phyloP scores from a whole-genome alignment of 2,329 filamentous ascomycete genomes.

The Fusarium sp. region DNA sequence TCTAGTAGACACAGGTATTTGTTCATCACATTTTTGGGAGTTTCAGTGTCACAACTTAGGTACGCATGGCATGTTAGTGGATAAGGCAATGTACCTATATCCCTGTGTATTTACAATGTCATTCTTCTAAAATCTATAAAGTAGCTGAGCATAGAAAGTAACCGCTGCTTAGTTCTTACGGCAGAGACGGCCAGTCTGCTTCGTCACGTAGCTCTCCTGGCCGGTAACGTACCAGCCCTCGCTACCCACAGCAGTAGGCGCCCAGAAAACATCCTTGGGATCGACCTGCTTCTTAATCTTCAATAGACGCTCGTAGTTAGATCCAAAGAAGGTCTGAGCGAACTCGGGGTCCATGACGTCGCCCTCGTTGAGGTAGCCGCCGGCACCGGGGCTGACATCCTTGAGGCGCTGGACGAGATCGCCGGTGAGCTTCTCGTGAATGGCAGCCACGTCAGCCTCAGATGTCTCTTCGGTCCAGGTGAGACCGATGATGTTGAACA shows the following conservation, averaged over 20 bases:
- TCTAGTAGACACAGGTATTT: neutral
- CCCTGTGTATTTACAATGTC: neutral
- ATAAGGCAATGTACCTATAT: neutral
- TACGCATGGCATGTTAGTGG: neutral
- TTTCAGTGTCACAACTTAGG: neutral
- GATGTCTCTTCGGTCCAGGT: slow-evolving; percentile 29
- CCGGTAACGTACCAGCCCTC: slow-evolving; percentile 18
- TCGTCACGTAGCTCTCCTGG: slow-evolving; percentile 13
- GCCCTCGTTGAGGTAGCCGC: slow-evolving; percentile 48
- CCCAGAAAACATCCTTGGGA: slow-evolving; percentile 44
- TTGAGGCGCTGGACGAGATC: slow-evolving; percentile 48
- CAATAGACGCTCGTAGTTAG: slow-evolving; percentile 41
- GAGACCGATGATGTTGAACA: slow-evolving; percentile 50
- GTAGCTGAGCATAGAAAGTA: neutral
- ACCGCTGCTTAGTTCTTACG: neutral
- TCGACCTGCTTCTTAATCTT: slow-evolving; percentile 49
- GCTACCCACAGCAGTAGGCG: slow-evolving; percentile 26
- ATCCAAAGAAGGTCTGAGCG: slow-evolving; percentile 46
- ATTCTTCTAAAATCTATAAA: neutral
- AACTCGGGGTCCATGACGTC: slow-evolving; percentile 47
- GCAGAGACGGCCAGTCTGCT: slow-evolving; percentile 25
- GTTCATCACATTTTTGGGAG: neutral
- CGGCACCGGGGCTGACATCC: slow-evolving; percentile 40
- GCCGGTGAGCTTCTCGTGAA: slow-evolving; percentile 46
- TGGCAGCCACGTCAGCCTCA: slow-evolving; percentile 24